Evolutionary conservation across 1,284 basidiomycete species (phyloP).

Genomic region (Caloboletus firmus): DNA sequence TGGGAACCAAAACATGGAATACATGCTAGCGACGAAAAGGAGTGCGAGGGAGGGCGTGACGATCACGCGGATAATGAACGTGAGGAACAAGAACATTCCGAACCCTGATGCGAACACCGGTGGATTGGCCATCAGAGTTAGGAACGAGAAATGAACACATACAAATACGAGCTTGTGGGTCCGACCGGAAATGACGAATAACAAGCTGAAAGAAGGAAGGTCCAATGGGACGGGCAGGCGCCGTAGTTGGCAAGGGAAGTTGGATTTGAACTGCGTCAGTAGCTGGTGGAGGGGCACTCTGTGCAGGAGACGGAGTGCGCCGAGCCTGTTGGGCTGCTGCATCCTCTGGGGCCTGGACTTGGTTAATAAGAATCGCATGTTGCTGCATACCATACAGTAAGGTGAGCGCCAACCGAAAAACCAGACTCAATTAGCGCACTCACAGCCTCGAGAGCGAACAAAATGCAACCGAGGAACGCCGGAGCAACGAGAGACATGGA

Average conservation of each 20-base stretch:
- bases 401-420: neutral
- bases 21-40: slow-evolving; percentile 68
- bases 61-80: slow-evolving; percentile 71
- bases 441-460: slow-evolving; percentile 75
- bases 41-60: slow-evolving; percentile 71
- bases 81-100: slow-evolving; percentile 62
- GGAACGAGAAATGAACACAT: slow-evolving; percentile 23
- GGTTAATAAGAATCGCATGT: slow-evolving; percentile 76
- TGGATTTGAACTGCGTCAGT: slow-evolving; percentile 16
- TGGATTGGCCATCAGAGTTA: neutral
- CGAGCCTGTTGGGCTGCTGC: slow-evolving; percentile 34
- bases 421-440: slow-evolving; percentile 26
- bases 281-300: neutral
- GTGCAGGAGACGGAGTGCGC: slow-evolving; percentile 7
- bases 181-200: slow-evolving; percentile 58
- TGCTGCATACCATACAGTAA: slow-evolving; percentile 51
- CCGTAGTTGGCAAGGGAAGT: slow-evolving; percentile 14
- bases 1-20: slow-evolving; percentile 79
- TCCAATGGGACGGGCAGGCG: slow-evolving; percentile 15
- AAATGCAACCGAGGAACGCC: slow-evolving; percentile 71
- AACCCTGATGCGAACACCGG: slow-evolving; percentile 50
- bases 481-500: slow-evolving; percentile 79
- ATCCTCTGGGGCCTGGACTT: slow-evolving; percentile 81
- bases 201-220: slow-evolving; percentile 51
- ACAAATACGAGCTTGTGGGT: slow-evolving; percentile 74